A percentile compares a stretch with the other conserved stretches of the same genome.
phyloP scores from a whole-genome alignment of 202 grass and related monocot species.

The Setaria viridis region DNA sequence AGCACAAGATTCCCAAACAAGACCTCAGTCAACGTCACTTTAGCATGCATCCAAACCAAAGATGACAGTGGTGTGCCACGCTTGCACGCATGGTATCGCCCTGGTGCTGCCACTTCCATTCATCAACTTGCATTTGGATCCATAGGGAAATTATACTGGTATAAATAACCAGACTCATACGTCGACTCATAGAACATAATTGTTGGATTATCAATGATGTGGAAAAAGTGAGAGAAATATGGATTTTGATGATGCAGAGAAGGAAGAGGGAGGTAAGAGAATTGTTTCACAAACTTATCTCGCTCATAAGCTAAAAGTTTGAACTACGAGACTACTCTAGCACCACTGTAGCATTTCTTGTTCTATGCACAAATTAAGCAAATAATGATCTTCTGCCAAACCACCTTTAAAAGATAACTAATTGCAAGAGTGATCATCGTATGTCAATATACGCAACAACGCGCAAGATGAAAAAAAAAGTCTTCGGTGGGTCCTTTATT shows the following conservation, averaged over 20 bases:
- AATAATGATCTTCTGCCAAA: not conserved
- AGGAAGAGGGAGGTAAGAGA: not conserved
- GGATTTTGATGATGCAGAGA: not conserved
- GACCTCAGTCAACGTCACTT: not conserved
- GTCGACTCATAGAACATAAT: not conserved
- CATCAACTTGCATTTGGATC: not conserved
- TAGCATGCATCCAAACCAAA: slow-evolving; percentile 3
- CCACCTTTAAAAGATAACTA: not conserved
- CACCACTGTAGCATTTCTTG: not conserved
- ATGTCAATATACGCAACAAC: not conserved
- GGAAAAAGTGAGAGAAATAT: no score
- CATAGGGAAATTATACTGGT: not conserved
- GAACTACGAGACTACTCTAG: not conserved
- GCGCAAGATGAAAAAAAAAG: not conserved
- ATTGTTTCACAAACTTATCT: not conserved
- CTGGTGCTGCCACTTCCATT: not conserved
- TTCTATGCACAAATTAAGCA: not conserved
- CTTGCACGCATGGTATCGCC: slow-evolving; percentile 30
- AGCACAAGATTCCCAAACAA: no score
- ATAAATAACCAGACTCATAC: not conserved
- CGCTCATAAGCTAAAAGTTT: not conserved
- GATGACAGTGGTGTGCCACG: slow-evolving; percentile 26
- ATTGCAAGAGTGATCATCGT: not conserved
- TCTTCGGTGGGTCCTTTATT: not conserved
- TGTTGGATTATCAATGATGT: not conserved